Percentiles rank a stretch among this genome's conserved stretches.
These are phyloP conservation scores for Lactarius akahatsu DNA, from an alignment of 768 basidiomycete species.

Conservation along the genomic window DNA sequence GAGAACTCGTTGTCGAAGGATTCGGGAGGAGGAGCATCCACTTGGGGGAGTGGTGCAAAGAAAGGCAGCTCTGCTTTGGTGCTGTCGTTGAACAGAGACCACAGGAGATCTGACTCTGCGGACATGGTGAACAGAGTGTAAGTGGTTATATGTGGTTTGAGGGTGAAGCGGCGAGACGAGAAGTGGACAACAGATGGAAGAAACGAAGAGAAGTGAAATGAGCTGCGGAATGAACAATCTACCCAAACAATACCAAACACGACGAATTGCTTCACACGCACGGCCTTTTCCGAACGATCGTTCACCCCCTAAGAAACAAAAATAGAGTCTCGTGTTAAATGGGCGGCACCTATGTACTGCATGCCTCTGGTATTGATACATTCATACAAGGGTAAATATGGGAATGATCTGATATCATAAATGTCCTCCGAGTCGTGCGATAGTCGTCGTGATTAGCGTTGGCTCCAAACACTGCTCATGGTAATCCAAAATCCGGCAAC, in stretches of 20 bases:
- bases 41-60: conserved; percentile 44
- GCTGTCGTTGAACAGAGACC: conserved; percentile 10
- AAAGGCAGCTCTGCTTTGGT: conserved; percentile 21
- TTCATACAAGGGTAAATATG: conserved; percentile 22
- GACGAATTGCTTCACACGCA: not conserved
- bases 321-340: not conserved
- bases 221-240: conserved; percentile 24
- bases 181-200: conserved; percentile 7
- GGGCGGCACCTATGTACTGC: not conserved
- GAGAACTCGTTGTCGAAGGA: conserved; percentile 81
- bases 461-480: conserved; percentile 17
- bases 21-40: conserved; percentile 77
- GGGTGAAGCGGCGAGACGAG: conserved; percentile 1
- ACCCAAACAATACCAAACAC: conserved; percentile 9
- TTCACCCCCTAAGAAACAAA: conserved; percentile 1
- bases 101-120: conserved; percentile 4
- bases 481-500: not conserved
- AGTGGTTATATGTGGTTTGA: conserved; percentile 5
- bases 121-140: conserved; percentile 6
- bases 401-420: conserved; percentile 19
- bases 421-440: conserved; percentile 13
- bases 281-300: conserved; percentile 7
- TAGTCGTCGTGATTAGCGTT: conserved; percentile 12
- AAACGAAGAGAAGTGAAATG: conserved; percentile 15
- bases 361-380: conserved; percentile 21